Evolutionary conservation across 2,329 filamentous ascomycete species (phyloP).

Genomic region (Aspergillus sergii): DNA sequence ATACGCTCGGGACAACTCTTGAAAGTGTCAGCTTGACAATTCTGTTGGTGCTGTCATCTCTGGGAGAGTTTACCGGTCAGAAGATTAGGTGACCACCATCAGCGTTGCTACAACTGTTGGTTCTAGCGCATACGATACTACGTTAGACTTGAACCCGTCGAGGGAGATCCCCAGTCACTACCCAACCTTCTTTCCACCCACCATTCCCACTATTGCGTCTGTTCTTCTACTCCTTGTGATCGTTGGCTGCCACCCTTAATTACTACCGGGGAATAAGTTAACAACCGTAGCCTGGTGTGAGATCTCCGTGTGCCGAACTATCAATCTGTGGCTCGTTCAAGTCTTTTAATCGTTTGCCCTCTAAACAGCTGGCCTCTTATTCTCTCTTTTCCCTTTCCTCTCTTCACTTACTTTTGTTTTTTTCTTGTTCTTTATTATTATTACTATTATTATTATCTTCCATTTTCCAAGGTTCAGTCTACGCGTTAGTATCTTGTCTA

Average conservation of each 20-base stretch:
- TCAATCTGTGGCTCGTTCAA: constrained; percentile 21
- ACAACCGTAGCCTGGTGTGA: constrained; percentile 18
- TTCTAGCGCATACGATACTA: constrained; percentile 8
- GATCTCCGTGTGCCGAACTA: constrained; percentile 19
- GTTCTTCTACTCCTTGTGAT: constrained; percentile 13
- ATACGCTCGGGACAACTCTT: background rate
- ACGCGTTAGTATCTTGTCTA: constrained; percentile 17
- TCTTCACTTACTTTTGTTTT: constrained; percentile 5
- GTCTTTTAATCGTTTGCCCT: constrained; percentile 7
- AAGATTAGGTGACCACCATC: constrained; percentile 4
- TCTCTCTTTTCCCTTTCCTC: constrained; percentile 9
- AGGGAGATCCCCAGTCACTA: constrained; percentile 12
- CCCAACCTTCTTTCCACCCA: constrained; percentile 13
- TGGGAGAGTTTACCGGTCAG: constrained; percentile 1
- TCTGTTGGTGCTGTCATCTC: constrained; percentile 1
- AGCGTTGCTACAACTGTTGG: constrained; percentile 2
- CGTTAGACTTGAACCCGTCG: constrained; percentile 12
- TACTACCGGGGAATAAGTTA: constrained; percentile 10
- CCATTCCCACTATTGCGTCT: constrained; percentile 9
- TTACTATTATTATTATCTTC: constrained; percentile 11
- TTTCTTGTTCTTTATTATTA: constrained; percentile 8
- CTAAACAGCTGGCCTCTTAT: background rate
- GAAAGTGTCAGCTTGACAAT: background rate
- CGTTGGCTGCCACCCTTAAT: background rate
- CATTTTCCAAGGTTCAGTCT: constrained; percentile 12